Evolutionary conservation across 1,139 yeast species (phyloP).

Genomic region (Diutina neorugosa): DNA sequence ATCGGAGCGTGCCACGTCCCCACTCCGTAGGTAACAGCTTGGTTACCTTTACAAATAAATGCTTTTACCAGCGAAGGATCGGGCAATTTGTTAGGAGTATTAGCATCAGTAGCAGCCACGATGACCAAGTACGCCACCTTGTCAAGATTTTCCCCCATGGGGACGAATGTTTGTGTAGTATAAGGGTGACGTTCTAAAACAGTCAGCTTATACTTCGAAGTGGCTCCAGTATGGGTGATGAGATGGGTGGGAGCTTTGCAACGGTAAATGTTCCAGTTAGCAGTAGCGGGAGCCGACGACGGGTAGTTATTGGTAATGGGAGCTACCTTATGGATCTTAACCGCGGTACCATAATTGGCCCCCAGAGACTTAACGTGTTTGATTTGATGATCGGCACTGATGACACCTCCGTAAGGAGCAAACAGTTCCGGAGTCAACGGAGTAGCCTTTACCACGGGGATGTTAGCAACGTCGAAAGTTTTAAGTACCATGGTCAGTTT

Average conservation of each 20-base stretch:
- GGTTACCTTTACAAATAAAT: slow-evolving; percentile 69
- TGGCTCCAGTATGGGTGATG: slow-evolving; percentile 15
- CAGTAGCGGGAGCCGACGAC: slow-evolving; percentile 31
- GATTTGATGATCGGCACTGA: slow-evolving; percentile 35
- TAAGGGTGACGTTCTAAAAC: slow-evolving; percentile 86
- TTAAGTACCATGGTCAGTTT: neutral
- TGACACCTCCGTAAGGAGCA: slow-evolving; percentile 32
- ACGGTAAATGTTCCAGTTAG: slow-evolving; percentile 77
- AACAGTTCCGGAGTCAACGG: slow-evolving; percentile 31
- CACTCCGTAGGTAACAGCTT: slow-evolving; percentile 78
- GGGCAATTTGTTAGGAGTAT: slow-evolving; percentile 35
- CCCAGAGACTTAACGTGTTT: slow-evolving; percentile 20
- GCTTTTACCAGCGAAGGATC: slow-evolving; percentile 50
- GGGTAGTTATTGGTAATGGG: slow-evolving; percentile 45
- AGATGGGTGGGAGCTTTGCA: slow-evolving; percentile 65
- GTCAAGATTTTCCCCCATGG: slow-evolving; percentile 56
- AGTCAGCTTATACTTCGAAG: slow-evolving; percentile 37
- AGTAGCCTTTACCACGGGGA: slow-evolving; percentile 16
- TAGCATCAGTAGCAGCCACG: slow-evolving; percentile 48
- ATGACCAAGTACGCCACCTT: slow-evolving; percentile 61
- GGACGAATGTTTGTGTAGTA: slow-evolving; percentile 83
- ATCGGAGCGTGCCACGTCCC: slow-evolving; percentile 81
- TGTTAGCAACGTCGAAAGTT: neutral
- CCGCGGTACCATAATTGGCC: slow-evolving; percentile 93
- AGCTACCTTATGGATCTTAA: slow-evolving; percentile 62